Conservation (phyloP, 805 yeast species). For the Ogataea pignaliae region DNA sequence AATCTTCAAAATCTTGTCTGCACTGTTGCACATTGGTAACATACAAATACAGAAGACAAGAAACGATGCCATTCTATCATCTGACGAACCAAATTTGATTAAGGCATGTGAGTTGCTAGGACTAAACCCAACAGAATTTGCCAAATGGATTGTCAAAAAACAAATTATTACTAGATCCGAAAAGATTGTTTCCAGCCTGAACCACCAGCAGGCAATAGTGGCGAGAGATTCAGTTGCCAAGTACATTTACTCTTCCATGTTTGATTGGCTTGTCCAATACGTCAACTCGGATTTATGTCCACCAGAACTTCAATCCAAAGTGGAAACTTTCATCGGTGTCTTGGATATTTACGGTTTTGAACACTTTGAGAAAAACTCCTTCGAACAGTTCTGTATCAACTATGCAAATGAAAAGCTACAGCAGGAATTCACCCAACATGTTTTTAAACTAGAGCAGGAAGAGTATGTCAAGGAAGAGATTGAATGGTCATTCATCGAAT, state of each 20-base stretch:
- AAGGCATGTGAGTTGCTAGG: constrained; percentile 84
- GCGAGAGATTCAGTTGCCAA: constrained; percentile 97
- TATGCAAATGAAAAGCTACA: constrained; percentile 96
- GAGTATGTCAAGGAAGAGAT: constrained; percentile 89
- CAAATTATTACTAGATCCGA: constrained; percentile 92
- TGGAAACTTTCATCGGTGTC: constrained; percentile 84
- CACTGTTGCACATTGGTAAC: constrained; percentile 88
- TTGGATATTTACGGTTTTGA: constrained; percentile 97
- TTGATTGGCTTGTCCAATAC: constrained; percentile 90
- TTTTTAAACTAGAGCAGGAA: constrained; percentile 94
- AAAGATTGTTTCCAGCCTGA: constrained; percentile 80
- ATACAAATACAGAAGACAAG: constrained; percentile 81
- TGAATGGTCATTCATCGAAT: constrained; percentile 95
- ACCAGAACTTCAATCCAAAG: constrained; percentile 54
- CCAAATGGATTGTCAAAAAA: constrained; percentile 90
- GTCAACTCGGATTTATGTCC: constrained; percentile 82
- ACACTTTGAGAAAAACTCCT: constrained; percentile 89
- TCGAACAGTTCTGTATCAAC: constrained; percentile 96
- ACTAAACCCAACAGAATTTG: constrained; percentile 64
- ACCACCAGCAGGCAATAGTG: constrained; percentile 77
- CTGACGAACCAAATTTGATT: constrained; percentile 82
- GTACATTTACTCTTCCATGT: constrained; percentile 84
- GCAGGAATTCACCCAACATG: constrained; percentile 96
- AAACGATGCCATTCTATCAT: constrained; percentile 71
- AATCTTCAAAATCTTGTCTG: constrained; percentile 79